Evolutionary conservation across 495 filamentous ascomycete genomes (phyloP).

Genomic region (Penicillium steckii): DNA sequence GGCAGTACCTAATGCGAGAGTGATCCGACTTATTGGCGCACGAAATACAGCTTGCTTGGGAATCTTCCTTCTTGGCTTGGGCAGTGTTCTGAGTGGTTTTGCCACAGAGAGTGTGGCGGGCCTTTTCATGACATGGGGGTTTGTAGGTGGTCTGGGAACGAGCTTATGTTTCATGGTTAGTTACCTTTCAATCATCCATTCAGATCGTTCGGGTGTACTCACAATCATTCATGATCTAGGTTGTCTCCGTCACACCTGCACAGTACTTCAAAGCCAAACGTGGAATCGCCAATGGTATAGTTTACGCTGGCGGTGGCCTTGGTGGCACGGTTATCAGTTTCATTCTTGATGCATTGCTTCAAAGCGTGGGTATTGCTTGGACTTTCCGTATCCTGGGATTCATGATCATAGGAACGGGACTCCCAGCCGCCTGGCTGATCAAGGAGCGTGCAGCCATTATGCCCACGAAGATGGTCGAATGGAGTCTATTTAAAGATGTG

Average conservation of each 20-base stretch:
- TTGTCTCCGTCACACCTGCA: constrained; percentile 47
- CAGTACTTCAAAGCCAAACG: constrained; percentile 56
- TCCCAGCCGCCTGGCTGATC: constrained; percentile 57
- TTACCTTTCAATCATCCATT: background rate
- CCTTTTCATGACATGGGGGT: constrained; percentile 55
- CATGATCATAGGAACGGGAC: constrained; percentile 44
- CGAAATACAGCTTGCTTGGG: constrained; percentile 44
- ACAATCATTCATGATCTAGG: constrained; percentile 32
- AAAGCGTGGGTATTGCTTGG: constrained; percentile 50
- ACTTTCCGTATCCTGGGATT: constrained; percentile 53
- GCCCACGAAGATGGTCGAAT: constrained; percentile 48
- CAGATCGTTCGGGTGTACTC: constrained; percentile 3
- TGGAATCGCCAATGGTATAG: constrained; percentile 56
- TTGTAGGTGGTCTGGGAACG: constrained; percentile 53
- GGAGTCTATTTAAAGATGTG: constrained; percentile 48
- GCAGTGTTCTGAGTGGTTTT: constrained; percentile 51
- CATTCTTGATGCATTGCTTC: constrained; percentile 44
- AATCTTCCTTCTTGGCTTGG: constrained; percentile 43
- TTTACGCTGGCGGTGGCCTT: constrained; percentile 53
- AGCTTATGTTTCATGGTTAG: constrained; percentile 33
- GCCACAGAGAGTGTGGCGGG: constrained; percentile 45
- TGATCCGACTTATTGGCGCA: constrained; percentile 50
- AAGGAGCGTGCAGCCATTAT: constrained; percentile 51
- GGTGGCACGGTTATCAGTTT: constrained; percentile 53
- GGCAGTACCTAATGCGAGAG: constrained; percentile 47